Evolutionary conservation across 2,329 filamentous ascomycete species (phyloP).

Genomic region (Fusarium xylarioides): DNA sequence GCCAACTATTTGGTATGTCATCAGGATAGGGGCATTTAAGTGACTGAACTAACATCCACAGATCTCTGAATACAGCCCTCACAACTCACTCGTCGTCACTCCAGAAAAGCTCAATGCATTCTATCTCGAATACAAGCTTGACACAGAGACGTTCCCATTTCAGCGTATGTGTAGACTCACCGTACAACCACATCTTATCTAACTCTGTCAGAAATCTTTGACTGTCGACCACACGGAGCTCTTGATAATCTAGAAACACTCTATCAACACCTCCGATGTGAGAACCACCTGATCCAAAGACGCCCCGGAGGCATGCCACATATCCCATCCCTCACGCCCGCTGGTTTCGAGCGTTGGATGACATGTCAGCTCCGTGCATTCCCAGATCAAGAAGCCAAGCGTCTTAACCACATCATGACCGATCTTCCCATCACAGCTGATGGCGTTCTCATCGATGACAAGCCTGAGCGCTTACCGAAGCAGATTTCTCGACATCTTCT

Average conservation of each 20-base stretch:
- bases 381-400: conserved; percentile 77
- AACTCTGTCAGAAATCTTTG: conserved; percentile 60
- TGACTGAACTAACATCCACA: conserved; percentile 19
- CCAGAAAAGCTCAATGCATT: conserved; percentile 79
- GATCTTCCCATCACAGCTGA: conserved; percentile 72
- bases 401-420: conserved; percentile 73
- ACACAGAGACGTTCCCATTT: conserved; percentile 75
- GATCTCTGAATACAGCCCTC: conserved; percentile 47
- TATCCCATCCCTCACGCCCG: conserved; percentile 71
- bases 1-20: conserved; percentile 74
- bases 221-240: conserved; percentile 45
- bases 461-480: conserved; percentile 79
- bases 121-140: conserved; percentile 72
- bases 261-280: conserved; percentile 62
- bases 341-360: conserved; percentile 78
- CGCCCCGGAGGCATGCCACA: conserved; percentile 61
- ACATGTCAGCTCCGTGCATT: conserved; percentile 77
- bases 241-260: conserved; percentile 54
- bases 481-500: conserved; percentile 79
- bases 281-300: conserved; percentile 73
- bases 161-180: conserved; percentile 57
- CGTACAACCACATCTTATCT: not conserved
- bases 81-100: conserved; percentile 68
- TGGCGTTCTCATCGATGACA: conserved; percentile 67
- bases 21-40: no score